Evolutionary conservation across 176 grass and related monocot species (phyloP).

Genomic region (Themeda triandra): DNA sequence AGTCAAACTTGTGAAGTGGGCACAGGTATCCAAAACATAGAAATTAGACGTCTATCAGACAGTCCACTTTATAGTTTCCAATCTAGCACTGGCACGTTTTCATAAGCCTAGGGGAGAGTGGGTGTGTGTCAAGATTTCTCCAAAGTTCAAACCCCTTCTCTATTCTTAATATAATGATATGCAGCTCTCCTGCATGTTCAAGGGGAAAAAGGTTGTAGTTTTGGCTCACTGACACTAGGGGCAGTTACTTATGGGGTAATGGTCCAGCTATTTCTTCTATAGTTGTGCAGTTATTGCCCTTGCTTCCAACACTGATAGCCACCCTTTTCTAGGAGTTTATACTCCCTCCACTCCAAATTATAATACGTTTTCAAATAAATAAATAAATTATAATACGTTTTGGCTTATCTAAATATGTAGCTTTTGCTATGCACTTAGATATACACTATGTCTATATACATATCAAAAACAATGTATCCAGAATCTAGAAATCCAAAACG

Average conservation of each 20-base stretch:
- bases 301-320: background rate
- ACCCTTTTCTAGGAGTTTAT: no score
- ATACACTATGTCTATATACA: no score
- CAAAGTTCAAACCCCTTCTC: background rate
- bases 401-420: no score
- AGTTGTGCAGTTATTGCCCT: background rate
- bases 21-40: background rate
- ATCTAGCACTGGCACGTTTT: background rate
- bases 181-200: background rate
- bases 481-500: no score
- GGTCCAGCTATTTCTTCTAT: background rate
- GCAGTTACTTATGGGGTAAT: background rate
- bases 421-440: no score
- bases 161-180: background rate
- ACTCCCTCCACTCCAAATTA: no score
- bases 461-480: no score
- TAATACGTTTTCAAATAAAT: no score
- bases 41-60: background rate
- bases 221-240: background rate
- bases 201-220: background rate
- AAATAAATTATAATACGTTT: no score
- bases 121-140: background rate
- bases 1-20: background rate
- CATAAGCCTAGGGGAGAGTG: background rate
- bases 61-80: background rate